A percentile compares a stretch with the other conserved stretches of the same genome.
Evolutionary conservation across 148 eudicot species (phyloP).

Genomic region (Rhododendron kiyosumense): DNA sequence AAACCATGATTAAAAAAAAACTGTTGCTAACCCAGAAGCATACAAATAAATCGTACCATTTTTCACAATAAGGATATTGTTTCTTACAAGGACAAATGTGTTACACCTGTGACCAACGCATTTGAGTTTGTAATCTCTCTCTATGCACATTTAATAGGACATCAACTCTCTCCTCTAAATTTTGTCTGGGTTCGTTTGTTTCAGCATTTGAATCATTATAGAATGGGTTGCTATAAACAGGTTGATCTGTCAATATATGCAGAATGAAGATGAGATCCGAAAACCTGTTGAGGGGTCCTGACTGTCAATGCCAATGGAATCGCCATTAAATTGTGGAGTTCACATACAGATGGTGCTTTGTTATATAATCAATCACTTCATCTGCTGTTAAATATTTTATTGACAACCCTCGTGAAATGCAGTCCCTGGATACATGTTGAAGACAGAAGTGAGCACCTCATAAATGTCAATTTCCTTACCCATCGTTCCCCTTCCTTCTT

Average conservation of each 20-base stretch:
- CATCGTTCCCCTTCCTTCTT: neutral
- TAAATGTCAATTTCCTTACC: neutral
- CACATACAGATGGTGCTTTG: conserved; percentile 43
- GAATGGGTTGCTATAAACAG: neutral
- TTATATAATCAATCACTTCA: conserved; percentile 69
- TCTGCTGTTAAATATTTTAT: conserved; percentile 73
- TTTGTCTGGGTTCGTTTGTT: neutral
- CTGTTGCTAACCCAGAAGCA: neutral
- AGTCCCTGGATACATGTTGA: conserved; percentile 41
- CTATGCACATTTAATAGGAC: neutral
- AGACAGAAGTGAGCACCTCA: conserved; percentile 6
- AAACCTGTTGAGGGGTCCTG: neutral
- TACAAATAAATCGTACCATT: neutral
- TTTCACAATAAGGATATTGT: neutral
- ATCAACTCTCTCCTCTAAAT: neutral
- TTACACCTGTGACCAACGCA: neutral
- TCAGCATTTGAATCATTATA: neutral
- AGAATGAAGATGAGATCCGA: conserved; percentile 2
- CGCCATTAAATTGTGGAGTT: neutral
- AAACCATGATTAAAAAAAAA: neutral
- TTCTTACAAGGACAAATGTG: neutral
- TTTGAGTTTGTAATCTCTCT: neutral
- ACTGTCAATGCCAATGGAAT: neutral
- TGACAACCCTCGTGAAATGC: conserved; percentile 68
- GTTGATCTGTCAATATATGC: neutral